Base-by-base conservation (phyloP, 352 stramenopile genomes). In the Elongisporangium senticosum region DNA sequence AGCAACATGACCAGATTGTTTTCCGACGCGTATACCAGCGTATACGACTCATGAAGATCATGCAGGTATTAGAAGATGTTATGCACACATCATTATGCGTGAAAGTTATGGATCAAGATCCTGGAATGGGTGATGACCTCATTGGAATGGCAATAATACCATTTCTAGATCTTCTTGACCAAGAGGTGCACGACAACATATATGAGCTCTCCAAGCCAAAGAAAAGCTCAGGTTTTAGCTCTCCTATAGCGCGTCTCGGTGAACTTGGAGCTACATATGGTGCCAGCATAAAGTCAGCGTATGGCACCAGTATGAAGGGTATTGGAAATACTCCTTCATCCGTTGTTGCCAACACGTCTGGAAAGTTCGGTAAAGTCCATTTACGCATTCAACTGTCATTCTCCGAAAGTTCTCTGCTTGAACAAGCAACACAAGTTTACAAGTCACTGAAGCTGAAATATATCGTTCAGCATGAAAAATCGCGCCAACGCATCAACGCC, bases 141-240 rank as follows among this genome's bases (percentile, higher is more conserved):
- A 64, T 91, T 14, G 81, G 81, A 19, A 72, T 76, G 7, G 71
- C 79, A 17, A 78, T 75, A 49, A 80, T 91, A 48, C 81, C 81
- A 3, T 56, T 89, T 2, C 64, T 91, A 21, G 81, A 91, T 51
- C 58, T 91, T n/a, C 61, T 91, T 2, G 81, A 91, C 51, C 72
- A 83, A 21, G 58, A 77, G 7, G 66, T 79, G 24, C 81, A 83
- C 56, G 69, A 83, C 51, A 69, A 86, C n/a, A 58, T 68, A 23
- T 91, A 91, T 63, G 59, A 80, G 14, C 57, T 91, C 19, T 63
- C 64, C 1, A 83, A 75, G 55, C 68, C 74, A 17, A 43, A 14
- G 33, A 43, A 43, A 43, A 43, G 11, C 8, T 43, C 33, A 17
- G 33, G 33, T 43, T 43, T 43, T 14, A 10, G 33, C 13, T 43